Evolutionary conservation across 345 rosid species (phyloP).

Genomic region (Ceriops decandra): DNA sequence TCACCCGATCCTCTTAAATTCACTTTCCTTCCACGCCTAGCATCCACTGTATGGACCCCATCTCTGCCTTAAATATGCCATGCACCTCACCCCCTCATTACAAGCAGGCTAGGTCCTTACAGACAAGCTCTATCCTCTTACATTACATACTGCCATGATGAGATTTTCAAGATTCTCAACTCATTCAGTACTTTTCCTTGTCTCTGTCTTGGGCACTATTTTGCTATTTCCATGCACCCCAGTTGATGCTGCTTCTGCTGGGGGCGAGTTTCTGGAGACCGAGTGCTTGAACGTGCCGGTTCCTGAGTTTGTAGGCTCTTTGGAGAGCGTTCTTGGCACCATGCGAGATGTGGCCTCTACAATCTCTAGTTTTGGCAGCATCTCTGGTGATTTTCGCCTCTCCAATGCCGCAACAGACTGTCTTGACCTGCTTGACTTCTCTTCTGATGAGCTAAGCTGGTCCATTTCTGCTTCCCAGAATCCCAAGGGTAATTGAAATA

Average conservation of each 20-base stretch:
- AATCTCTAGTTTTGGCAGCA: constrained; percentile 31
- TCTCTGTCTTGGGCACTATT: not conserved
- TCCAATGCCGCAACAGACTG: constrained; percentile 53
- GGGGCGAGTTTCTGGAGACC: not conserved
- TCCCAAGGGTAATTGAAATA: constrained; percentile 38
- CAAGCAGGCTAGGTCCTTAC: not conserved
- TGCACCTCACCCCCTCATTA: not conserved
- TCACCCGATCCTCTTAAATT: constrained; percentile 8
- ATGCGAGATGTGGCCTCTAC: constrained; percentile 34
- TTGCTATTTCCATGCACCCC: constrained; percentile 1
- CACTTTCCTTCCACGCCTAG: constrained; percentile 13
- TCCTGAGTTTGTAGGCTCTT: constrained; percentile 39
- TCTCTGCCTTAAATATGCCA: constrained; percentile 9
- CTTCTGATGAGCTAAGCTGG: constrained; percentile 55
- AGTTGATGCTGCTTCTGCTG: not conserved
- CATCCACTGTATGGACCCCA: not conserved
- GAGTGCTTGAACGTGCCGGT: constrained; percentile 43
- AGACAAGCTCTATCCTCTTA: not conserved
- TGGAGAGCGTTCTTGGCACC: constrained; percentile 33
- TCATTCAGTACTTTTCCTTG: not conserved
- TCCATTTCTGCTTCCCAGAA: constrained; percentile 50
- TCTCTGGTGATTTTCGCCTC: constrained; percentile 34
- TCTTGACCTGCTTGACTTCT: constrained; percentile 62
- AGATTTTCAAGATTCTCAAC: not conserved
- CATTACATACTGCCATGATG: no score